Evolutionary conservation across 805 yeast species (phyloP).

Genomic region (Candida palmyrensis): DNA sequence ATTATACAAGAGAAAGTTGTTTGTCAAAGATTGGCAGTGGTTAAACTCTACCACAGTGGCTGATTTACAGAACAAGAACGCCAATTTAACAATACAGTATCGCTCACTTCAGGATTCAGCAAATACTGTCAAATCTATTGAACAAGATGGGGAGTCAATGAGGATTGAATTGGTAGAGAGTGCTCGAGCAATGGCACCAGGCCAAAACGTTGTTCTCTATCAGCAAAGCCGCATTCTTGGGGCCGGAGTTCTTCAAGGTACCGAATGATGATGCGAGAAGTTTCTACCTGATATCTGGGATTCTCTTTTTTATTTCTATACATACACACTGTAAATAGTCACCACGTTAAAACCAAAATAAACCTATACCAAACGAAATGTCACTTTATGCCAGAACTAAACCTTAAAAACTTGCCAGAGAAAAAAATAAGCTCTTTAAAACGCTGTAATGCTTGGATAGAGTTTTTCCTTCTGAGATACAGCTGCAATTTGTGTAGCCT

Average conservation of each 20-base stretch:
- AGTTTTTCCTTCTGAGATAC: slow-evolving; percentile 18
- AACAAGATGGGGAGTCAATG: slow-evolving; percentile 12
- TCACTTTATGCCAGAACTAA: slow-evolving; percentile 1
- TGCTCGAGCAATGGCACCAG: slow-evolving; percentile 80
- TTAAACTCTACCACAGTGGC: slow-evolving; percentile 16
- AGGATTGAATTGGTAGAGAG: slow-evolving; percentile 36
- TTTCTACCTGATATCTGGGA: no score
- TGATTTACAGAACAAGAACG: slow-evolving; percentile 4
- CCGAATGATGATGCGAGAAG: no score
- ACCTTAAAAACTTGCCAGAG: slow-evolving; percentile 2
- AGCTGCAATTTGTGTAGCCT: no score
- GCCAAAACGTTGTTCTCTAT: slow-evolving; percentile 80
- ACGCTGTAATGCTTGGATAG: slow-evolving; percentile 39
- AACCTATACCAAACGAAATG: slow-evolving; percentile 3
- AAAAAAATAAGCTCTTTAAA: slow-evolving; percentile 14
- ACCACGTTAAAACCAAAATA: slow-evolving; percentile 3
- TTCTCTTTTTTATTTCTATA: no score
- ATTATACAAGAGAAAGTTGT: slow-evolving; percentile 40
- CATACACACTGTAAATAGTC: slow-evolving; percentile 6
- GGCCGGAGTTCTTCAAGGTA: slow-evolving; percentile 20
- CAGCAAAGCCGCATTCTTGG: slow-evolving; percentile 65
- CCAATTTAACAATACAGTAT: slow-evolving; percentile 50
- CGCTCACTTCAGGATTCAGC: slow-evolving; percentile 67
- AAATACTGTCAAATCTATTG: slow-evolving; percentile 22
- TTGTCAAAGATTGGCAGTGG: slow-evolving; percentile 49